Base-by-base conservation (phyloP, 768 basidiomycete species). In the Tricholoma terreum region DNA sequence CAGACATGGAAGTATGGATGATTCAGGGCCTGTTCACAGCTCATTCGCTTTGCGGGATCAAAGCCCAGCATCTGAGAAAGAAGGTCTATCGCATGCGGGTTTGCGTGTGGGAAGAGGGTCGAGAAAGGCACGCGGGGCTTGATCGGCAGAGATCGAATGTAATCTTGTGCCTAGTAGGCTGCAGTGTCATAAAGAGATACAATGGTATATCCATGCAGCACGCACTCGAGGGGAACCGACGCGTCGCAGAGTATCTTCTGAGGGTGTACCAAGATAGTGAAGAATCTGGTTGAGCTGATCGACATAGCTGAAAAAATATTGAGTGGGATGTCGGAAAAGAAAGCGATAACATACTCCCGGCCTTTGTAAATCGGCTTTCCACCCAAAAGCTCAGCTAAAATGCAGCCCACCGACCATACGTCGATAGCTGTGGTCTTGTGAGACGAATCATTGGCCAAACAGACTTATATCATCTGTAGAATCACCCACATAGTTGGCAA, bases 211-310 rank as follows among this genome's bases (percentile, higher is more conserved):
- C 17, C 11, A 31, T 27, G 24, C 42, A 22, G 34, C 31, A 77
- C 85, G 49, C 66, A 94, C 94, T 58, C 97, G 82, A 31, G 97
- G 96, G 35, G 91, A 94, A 21, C 97, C 97, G 51, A 99, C 95
- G 48, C 97, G 87, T 48, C 96, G 87, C 11, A 99, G 84, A 0
- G 97, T 97, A 60, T 96, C 93, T 70, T 99, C 97, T 17, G 92
- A 91, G 0, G 96, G 97, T 0, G 97, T 98, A 22, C 97, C 97
- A n/a, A 98, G 85, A 67, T 95, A 93, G 71, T 98, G 95, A 35
- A 99, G 80, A 67, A 99, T 98, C 73, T 97, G 94, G 69, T 98
- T 98, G 52, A 98, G 80, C 71, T 99, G 97, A 71, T 99, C 97
- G 55, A 99, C 96, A 69, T 99, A 98, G 69, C 92, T 93, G 65